A percentile compares a stretch with the other conserved stretches of the same genome.
Conservation (phyloP, 1,284 basidiomycete genomes). For the Ganoderma resinaceum region DNA sequence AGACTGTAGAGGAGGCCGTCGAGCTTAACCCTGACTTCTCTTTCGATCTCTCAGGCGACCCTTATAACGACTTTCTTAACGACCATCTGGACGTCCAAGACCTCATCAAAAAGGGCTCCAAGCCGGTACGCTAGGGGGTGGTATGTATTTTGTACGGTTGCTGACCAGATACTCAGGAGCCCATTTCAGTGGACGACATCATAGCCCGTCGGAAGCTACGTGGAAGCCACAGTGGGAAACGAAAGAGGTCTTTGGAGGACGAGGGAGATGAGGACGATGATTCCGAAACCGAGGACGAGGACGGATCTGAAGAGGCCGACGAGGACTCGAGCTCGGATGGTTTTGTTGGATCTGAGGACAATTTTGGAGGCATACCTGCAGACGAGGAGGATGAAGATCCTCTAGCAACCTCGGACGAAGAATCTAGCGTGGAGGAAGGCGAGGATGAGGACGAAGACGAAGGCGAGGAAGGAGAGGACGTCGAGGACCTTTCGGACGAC, state of each 20-base stretch:
- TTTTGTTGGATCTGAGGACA: conserved; percentile 53
- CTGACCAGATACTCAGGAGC: conserved; percentile 53
- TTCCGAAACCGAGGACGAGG: conserved; percentile 26
- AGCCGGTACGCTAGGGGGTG: conserved; percentile 58
- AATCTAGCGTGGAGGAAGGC: conserved; percentile 46
- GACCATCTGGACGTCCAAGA: conserved; percentile 52
- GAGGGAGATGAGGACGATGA: conserved; percentile 42
- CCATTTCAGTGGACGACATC: conserved; percentile 92
- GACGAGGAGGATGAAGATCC: conserved; percentile 54
- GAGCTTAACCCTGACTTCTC: conserved; percentile 82
- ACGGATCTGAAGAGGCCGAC: conserved; percentile 44
- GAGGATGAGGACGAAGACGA: conserved; percentile 39
- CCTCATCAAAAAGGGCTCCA: conserved; percentile 66
- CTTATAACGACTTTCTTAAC: conserved; percentile 61
- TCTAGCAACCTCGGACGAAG: conserved; percentile 55
- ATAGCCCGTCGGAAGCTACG: conserved; percentile 72
- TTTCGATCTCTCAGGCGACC: conserved; percentile 82
- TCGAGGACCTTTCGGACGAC: conserved; percentile 46
- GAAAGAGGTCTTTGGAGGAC: conserved; percentile 56
- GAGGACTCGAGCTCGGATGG: conserved; percentile 47
- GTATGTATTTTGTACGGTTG: conserved; percentile 11
- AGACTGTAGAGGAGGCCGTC: conserved; percentile 53
- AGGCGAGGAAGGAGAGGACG: neutral
- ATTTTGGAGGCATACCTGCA: conserved; percentile 37
- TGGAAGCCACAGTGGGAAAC: conserved; percentile 52